These are phyloP conservation scores for Cercis canadensis DNA, from an alignment of 306 rosid species.

Conservation along the genomic window DNA sequence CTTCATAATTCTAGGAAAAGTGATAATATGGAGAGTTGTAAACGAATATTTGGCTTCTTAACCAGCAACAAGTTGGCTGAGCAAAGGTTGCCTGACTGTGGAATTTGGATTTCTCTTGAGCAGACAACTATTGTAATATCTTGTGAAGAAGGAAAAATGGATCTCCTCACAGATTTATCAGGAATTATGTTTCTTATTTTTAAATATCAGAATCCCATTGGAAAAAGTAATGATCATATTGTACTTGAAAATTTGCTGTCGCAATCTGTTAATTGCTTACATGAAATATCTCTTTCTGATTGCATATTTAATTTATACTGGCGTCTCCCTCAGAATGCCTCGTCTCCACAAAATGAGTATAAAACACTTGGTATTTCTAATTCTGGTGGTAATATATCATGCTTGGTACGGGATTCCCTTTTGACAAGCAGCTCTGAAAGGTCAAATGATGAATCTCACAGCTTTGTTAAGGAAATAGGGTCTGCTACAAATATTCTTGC, in stretches of 20 bases:
- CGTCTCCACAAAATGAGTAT: constrained; percentile 48
- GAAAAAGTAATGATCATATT: constrained; percentile 47
- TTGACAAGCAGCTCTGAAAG: constrained; percentile 45
- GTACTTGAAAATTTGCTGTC: constrained; percentile 50
- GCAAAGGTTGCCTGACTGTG: constrained; percentile 62
- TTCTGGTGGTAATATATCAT: constrained; percentile 49
- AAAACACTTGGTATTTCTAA: constrained; percentile 38
- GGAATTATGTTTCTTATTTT: constrained; percentile 55
- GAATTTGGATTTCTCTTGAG: constrained; percentile 74
- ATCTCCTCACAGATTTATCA: constrained; percentile 54
- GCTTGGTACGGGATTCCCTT: constrained; percentile 41
- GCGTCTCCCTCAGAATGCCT: constrained; percentile 43
- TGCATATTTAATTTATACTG: constrained; percentile 47
- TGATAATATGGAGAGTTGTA: constrained; percentile 42
- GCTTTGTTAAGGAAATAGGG: constrained; percentile 40
- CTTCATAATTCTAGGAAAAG: constrained; percentile 68
- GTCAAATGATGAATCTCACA: constrained; percentile 44
- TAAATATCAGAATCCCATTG: constrained; percentile 51
- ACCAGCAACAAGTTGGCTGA: constrained; percentile 48
- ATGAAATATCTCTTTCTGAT: constrained; percentile 71
- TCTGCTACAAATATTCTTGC: constrained; percentile 43
- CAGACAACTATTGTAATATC: constrained; percentile 55
- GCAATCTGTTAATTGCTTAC: constrained; percentile 59
- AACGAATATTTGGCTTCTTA: constrained; percentile 38
- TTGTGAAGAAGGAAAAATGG: constrained; percentile 67